These are phyloP conservation scores for Camellia oleifera DNA, from an alignment of 179 eudicot genomes.

Conservation along the genomic window DNA sequence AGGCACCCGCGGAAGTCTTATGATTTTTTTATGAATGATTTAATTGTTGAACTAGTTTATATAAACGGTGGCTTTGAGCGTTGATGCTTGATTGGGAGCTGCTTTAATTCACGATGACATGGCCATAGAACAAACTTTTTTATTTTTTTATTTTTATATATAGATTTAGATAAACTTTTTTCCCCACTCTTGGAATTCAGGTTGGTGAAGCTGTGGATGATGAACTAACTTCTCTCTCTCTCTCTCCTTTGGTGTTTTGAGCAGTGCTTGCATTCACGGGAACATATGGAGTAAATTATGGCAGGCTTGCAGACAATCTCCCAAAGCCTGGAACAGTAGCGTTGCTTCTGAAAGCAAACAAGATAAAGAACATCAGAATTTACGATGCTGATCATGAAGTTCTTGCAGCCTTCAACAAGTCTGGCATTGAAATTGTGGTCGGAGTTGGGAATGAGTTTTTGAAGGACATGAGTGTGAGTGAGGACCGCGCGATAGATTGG, in stretches of 20 bases:
- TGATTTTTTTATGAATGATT: not conserved
- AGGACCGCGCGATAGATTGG: conserved; percentile 64
- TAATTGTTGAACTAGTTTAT: not conserved
- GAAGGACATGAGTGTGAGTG: conserved; percentile 54
- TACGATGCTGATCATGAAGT: conserved; percentile 80
- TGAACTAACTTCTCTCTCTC: not conserved
- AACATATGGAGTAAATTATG: conserved; percentile 85
- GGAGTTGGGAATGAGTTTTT: conserved; percentile 58
- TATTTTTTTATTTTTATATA: not conserved
- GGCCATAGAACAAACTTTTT: too few species aligned
- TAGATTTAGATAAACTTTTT: not conserved
- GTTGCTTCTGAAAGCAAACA: conserved; percentile 66
- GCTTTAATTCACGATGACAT: not conserved
- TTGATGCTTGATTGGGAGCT: too few species aligned
- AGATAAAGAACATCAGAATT: conserved; percentile 66
- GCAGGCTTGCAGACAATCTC: conserved; percentile 74
- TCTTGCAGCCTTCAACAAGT: conserved; percentile 52
- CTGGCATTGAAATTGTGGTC: conserved; percentile 66
- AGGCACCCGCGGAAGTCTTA: too few species aligned
- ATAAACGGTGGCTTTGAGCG: not conserved
- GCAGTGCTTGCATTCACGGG: conserved; percentile 51
- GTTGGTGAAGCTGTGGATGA: not conserved
- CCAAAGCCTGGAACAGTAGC: conserved; percentile 70
- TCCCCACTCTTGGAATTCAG: not conserved
- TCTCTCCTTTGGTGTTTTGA: conserved; percentile 14